phyloP scores from a whole-genome alignment of 148 eudicot genomes.

The Rhododendron griersonianum region DNA sequence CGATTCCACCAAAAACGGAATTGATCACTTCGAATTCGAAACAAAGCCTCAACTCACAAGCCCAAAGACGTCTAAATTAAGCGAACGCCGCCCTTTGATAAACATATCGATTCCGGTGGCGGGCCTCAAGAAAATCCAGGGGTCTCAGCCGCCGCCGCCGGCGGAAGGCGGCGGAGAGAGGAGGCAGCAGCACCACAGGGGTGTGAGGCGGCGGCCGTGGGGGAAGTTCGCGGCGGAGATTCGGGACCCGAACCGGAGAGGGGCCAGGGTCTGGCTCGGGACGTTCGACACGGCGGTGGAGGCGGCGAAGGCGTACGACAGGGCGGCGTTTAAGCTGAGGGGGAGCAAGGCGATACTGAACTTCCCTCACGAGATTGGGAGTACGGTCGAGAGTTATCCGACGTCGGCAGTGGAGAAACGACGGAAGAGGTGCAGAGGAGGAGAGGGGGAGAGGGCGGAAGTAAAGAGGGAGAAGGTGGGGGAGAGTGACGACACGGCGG shows the following conservation, averaged over 20 bases:
- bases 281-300: constrained; percentile 27
- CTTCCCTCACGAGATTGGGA: constrained; percentile 23
- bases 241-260: constrained; percentile 24
- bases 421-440: constrained; percentile 16
- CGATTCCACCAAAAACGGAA: background rate
- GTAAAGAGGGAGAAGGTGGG: constrained; percentile 12
- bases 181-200: constrained; percentile 13
- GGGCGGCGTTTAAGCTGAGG: constrained; percentile 26
- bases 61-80: constrained; percentile 7
- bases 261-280: constrained; percentile 31
- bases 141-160: background rate
- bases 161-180: background rate
- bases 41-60: background rate
- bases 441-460: background rate
- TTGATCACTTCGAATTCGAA: background rate
- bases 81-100: constrained; percentile 7
- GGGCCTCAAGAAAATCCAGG: background rate
- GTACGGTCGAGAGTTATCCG: background rate
- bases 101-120: constrained; percentile 1
- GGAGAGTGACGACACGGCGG: background rate
- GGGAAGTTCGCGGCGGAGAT: constrained; percentile 36
- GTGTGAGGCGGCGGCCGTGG: constrained; percentile 32
- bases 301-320: constrained; percentile 32
- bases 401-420: background rate
- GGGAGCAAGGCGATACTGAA: constrained; percentile 29